Evolutionary conservation across 1,284 basidiomycete genomes (phyloP).

Genomic region (Phenoliferia sp.): DNA sequence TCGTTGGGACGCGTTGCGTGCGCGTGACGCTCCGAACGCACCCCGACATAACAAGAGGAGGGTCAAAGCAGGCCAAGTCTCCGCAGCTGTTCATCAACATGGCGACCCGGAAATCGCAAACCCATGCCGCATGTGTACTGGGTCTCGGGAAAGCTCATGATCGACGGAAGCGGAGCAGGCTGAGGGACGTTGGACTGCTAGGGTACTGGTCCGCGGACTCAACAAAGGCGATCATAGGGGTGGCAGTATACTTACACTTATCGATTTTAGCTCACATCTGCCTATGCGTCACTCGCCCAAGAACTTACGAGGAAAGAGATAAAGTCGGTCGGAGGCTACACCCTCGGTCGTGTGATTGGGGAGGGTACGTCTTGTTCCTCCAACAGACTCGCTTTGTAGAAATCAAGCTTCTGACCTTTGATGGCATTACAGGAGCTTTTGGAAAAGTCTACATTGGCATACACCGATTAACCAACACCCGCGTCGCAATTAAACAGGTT

Average conservation of each 20-base stretch:
- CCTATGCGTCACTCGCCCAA: slow-evolving; percentile 94
- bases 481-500: slow-evolving; percentile 96
- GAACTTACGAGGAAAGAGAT: slow-evolving; percentile 85
- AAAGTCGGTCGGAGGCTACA: slow-evolving; percentile 91
- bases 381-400: background rate
- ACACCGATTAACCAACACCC: slow-evolving; percentile 44
- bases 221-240: too few species aligned
- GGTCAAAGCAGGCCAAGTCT: too few species aligned
- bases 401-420: slow-evolving; percentile 14
- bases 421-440: slow-evolving; percentile 35
- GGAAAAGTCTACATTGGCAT: slow-evolving; percentile 38
- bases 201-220: too few species aligned
- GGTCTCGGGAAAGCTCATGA: too few species aligned
- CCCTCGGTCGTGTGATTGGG: slow-evolving; percentile 88
- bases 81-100: too few species aligned
- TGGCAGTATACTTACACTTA: background rate
- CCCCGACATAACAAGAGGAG: too few species aligned
- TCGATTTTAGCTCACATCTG: slow-evolving; percentile 67
- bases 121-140: too few species aligned
- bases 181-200: too few species aligned
- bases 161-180: too few species aligned
- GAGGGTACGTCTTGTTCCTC: slow-evolving; percentile 61
- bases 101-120: too few species aligned
- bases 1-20: too few species aligned
- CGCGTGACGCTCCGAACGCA: too few species aligned